Evolutionary conservation across 495 filamentous ascomycete species (phyloP), one percentile per base, ranked within the genome.

Genomic region (Neurospora sp.): DNA sequence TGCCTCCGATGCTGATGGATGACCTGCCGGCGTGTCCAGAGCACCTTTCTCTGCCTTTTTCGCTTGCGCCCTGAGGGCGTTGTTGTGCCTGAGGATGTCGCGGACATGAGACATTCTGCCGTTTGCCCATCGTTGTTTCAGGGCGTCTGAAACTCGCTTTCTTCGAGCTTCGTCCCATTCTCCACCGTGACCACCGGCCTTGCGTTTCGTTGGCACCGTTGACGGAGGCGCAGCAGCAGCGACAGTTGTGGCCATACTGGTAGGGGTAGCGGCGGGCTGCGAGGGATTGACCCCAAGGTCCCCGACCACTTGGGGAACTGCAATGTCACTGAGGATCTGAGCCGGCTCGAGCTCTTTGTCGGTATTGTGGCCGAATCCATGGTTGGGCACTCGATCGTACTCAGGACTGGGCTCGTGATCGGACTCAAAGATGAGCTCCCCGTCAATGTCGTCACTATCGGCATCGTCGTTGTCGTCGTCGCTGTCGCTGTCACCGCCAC

Each of bases 61-160:
- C 54, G 70, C 69, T 20, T 31, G 73, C 0, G 39, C 41, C 14
- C 18, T 73, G 5, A 77, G 5, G 5, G 78, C 77, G 18, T 75
- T 73, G 4, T 44, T 1, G 3, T 74, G 42, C 70, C 76, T 76
- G 9, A 62, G 1, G 12, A 31, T 62, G 23, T 70, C 72, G 46
- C 20, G 54, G 11, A 75, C 75, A 66, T 76, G 40, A 23, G 73
- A 73, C 78, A 77, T 79, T 6, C 6, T 12, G n/a, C 78, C 77
- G 5, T 77, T 74, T 8, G 74, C 75, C 78, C 78, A 79, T 72
- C 78, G 75, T 39, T 72, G 74, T 78, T 69, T 70, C 14, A 23
- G 6, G 31, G 5, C 12, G 35, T 69, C 54, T 1, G 54, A 62
- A 14, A 31, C 6, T 62, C 23, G 54, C 23, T 62, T 31, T 62